phyloP scores from a whole-genome alignment of 352 stramenopile genomes.

The Phytophthora nicotianae region DNA sequence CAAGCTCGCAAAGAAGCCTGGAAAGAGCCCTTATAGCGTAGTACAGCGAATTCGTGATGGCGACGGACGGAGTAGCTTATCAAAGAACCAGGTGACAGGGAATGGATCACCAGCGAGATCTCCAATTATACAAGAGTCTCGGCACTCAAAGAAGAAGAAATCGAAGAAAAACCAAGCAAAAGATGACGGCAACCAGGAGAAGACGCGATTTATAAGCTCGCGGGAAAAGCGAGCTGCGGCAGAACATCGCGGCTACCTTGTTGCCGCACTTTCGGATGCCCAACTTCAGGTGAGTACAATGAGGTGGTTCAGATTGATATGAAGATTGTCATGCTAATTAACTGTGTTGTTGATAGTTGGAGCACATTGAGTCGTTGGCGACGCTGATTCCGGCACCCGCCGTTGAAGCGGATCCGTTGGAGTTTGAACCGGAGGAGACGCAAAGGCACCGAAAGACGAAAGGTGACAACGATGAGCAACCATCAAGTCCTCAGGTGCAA shows the following conservation, averaged over 20 bases:
- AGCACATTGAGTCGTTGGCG: slow-evolving; percentile 56
- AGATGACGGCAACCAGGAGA: slow-evolving; percentile 1
- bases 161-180: slow-evolving; percentile 15
- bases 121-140: slow-evolving; percentile 1
- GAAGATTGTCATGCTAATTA: slow-evolving; percentile 2
- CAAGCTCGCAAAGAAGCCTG: slow-evolving; percentile 26
- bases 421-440: slow-evolving; percentile 6
- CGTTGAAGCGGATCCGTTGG: slow-evolving; percentile 2
- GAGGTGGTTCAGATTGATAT: not conserved
- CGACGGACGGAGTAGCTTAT: not conserved
- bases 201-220: slow-evolving; percentile 51
- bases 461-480: not conserved
- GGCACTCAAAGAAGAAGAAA: slow-evolving; percentile 25
- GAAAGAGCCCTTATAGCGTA: slow-evolving; percentile 65
- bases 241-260: slow-evolving; percentile 63
- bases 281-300: slow-evolving; percentile 51
- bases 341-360: slow-evolving; percentile 30
- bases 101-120: slow-evolving; percentile 14
- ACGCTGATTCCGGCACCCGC: slow-evolving; percentile 33
- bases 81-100: slow-evolving; percentile 18
- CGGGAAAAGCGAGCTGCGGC: slow-evolving; percentile 58
- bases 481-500: not conserved
- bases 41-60: slow-evolving; percentile 42
- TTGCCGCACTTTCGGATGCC: slow-evolving; percentile 62
- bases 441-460: not conserved